Percentiles rank a stretch among this genome's conserved stretches.
phyloP scores from a whole-genome alignment of 164 flowering plant species.

The Stephania cephalantha region DNA sequence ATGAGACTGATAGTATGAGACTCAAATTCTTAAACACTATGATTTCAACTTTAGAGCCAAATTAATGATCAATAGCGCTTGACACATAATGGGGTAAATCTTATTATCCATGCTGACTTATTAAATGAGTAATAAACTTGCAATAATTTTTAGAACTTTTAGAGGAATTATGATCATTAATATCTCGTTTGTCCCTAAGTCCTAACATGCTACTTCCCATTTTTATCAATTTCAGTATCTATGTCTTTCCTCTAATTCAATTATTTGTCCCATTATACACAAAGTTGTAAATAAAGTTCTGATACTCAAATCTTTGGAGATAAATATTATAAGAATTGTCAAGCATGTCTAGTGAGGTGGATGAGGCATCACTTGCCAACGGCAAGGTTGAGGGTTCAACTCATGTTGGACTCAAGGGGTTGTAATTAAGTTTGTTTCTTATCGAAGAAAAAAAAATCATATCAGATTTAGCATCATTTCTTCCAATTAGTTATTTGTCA shows the following conservation, averaged over 20 bases:
- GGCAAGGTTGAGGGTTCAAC: too few species aligned
- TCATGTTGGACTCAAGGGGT: too few species aligned
- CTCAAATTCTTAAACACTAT: neutral
- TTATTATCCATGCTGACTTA: too few species aligned
- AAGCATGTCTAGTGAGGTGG: too few species aligned
- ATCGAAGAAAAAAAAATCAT: neutral
- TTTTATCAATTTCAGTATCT: neutral
- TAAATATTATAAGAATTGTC: neutral
- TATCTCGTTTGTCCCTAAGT: neutral
- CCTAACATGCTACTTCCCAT: neutral
- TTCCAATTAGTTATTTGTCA: neutral
- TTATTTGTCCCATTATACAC: neutral
- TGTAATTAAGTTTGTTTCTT: neutral
- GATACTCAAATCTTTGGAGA: neutral
- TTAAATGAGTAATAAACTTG: too few species aligned
- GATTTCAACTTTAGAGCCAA: neutral
- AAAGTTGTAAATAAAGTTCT: neutral
- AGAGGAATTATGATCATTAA: neutral
- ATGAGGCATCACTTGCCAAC: too few species aligned
- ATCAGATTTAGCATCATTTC: neutral
- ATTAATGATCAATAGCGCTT: neutral
- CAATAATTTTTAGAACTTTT: neutral
- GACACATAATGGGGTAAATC: neutral
- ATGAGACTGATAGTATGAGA: neutral
- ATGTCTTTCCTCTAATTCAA: neutral